A percentile compares a stretch with the other conserved stretches of the same genome.
These are phyloP conservation scores for Naganishia antarctica DNA, from an alignment of 768 basidiomycete species.

Conservation along the genomic window DNA sequence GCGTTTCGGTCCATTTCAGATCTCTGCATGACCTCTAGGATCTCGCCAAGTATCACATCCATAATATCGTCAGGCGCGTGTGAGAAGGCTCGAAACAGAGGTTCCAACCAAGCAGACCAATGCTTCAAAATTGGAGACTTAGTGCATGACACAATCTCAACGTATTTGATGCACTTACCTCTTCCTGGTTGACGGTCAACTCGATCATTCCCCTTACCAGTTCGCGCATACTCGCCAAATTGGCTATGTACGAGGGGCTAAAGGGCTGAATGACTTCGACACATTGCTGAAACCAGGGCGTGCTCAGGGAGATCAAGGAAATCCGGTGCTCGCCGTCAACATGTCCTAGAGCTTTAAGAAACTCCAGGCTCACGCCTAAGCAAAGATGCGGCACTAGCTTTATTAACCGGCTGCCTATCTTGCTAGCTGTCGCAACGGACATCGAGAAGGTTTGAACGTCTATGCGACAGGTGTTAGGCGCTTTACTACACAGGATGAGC, in stretches of 20 bases:
- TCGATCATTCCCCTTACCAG: constrained; percentile 16
- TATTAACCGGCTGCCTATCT: constrained; percentile 7
- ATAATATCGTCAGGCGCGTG: constrained; percentile 11
- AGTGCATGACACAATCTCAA: background rate
- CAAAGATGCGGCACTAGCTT: constrained; percentile 14
- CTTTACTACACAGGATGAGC: no score
- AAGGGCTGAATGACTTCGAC: constrained; percentile 16
- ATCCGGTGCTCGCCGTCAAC: constrained; percentile 13
- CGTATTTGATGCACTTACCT: background rate
- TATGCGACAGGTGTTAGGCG: no score
- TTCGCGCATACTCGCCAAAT: constrained; percentile 21
- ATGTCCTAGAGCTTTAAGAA: constrained; percentile 2
- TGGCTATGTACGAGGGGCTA: constrained; percentile 2
- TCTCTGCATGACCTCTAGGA: constrained; percentile 16
- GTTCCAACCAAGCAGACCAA: constrained; percentile 25
- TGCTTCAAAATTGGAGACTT: background rate
- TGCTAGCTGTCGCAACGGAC: constrained; percentile 16
- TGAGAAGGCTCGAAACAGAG: constrained; percentile 13
- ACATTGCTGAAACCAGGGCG: constrained; percentile 14
- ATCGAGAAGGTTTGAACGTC: constrained; percentile 15
- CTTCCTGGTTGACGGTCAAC: constrained; percentile 15
- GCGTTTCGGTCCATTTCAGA: constrained; percentile 14
- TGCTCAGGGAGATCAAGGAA: constrained; percentile 1
- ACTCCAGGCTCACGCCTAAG: constrained; percentile 6
- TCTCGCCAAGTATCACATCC: constrained; percentile 19